phyloP scores from a whole-genome alignment of 106 monocot genomes.

The Xerophyta viscosa region DNA sequence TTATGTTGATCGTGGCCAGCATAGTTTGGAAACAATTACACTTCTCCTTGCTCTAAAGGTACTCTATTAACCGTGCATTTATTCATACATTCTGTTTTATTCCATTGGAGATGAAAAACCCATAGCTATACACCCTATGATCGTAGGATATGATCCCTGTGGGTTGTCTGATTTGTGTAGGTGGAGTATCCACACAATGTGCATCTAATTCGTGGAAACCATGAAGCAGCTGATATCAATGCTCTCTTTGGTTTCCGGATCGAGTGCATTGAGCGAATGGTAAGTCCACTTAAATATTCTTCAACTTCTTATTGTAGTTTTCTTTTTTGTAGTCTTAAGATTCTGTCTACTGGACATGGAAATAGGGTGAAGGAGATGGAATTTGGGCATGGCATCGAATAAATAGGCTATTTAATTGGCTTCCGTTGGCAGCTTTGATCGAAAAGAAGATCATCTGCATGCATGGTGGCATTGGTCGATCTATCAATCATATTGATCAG shows the following conservation, averaged over 20 bases:
- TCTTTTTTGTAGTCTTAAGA: background rate
- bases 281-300: constrained; percentile 11
- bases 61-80: too few species aligned
- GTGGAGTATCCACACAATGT: constrained; percentile 92
- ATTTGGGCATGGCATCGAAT: constrained; percentile 98
- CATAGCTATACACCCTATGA: too few species aligned
- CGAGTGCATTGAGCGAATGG: constrained; percentile 99
- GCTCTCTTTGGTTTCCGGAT: constrained; percentile 97
- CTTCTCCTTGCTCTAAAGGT: constrained; percentile 99
- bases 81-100: too few species aligned
- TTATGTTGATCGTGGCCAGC: constrained; percentile 99
- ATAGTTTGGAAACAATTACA: constrained; percentile 94
- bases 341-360: background rate
- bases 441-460: constrained; percentile 99
- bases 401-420: constrained; percentile 96
- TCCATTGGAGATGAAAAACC: too few species aligned
- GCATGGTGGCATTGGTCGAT: constrained; percentile 99
- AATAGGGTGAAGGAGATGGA: constrained; percentile 96
- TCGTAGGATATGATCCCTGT: too few species aligned
- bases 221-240: constrained; percentile 99
- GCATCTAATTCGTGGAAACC: constrained; percentile 97
- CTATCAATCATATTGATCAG: constrained; percentile 97
- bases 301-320: background rate
- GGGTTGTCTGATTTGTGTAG: constrained; percentile 25
- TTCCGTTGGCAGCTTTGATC: constrained; percentile 94